Conservation (phyloP, 768 basidiomycete genomes). For the Amanita thiersii region DNA sequence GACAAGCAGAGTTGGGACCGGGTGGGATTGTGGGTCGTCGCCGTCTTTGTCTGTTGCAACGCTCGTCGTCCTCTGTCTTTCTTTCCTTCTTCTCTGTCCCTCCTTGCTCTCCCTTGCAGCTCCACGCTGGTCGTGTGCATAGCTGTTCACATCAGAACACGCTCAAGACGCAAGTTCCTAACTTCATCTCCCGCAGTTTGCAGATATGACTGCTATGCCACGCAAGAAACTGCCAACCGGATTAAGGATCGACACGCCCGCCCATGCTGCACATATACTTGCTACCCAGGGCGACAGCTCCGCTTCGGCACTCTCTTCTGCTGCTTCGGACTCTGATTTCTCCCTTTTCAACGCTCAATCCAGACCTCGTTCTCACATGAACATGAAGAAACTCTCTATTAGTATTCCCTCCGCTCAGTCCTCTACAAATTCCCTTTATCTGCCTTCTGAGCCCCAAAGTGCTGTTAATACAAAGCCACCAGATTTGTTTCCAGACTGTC, state of each 20-base stretch:
- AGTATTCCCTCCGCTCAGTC: conserved; percentile 55
- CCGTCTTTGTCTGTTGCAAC: background rate
- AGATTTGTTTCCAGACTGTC: conserved; percentile 20
- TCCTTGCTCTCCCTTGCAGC: conserved; percentile 3
- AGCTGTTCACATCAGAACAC: conserved; percentile 12
- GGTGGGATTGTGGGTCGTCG: no score
- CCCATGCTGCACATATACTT: conserved; percentile 38
- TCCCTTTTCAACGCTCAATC: conserved; percentile 31
- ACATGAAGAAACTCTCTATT: conserved; percentile 73
- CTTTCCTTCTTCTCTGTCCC: conserved; percentile 13
- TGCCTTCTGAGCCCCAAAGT: conserved; percentile 26
- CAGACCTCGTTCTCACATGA: conserved; percentile 42
- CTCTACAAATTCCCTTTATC: conserved; percentile 42
- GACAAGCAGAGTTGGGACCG: background rate
- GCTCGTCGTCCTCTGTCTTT: conserved; percentile 10
- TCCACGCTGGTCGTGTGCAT: conserved; percentile 13
- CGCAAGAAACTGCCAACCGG: conserved; percentile 45
- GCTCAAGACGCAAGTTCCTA: conserved; percentile 15
- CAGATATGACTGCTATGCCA: conserved; percentile 26
- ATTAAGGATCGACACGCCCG: conserved; percentile 53
- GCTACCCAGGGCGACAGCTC: conserved; percentile 38
- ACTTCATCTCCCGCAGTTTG: conserved; percentile 12
- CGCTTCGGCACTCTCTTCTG: conserved; percentile 43
- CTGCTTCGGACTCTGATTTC: conserved; percentile 44
- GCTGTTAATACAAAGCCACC: conserved; percentile 22